Evolutionary conservation across 331 rosid genomes (phyloP), one percentile per base, ranked within the genome.

Genomic region (Ulmus americana): DNA sequence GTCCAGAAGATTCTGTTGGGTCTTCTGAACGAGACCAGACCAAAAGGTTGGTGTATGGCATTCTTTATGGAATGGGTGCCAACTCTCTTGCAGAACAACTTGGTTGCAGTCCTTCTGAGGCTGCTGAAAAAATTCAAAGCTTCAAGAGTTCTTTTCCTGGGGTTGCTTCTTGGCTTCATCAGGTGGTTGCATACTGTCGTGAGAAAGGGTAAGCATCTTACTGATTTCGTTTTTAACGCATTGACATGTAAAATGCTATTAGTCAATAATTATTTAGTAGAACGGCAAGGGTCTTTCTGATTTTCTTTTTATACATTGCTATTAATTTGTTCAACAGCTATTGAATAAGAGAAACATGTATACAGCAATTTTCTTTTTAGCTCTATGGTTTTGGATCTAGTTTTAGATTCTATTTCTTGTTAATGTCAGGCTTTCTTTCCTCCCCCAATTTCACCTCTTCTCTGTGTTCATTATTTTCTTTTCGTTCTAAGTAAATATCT

Each of bases 31-130:
- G 98, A 78, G 95, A 92, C 46, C 95, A 85, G 72, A 89, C 94
- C 74, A 92, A 92, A 82, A 80, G 79, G 80, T 76, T 92, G 89
- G 89, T 92, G 12, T 88, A 92, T 57, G 96, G 98, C 56, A 89
- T 92, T 78, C 98, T 92, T 61, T 92, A 89, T 75, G 98, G 96
- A 70, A 89, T 92, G 98, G 98, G 96, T 72, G 80, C 85, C 41
- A 89, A 83, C 63, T 70, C 88, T 79, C 98, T 92, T 64, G 90
- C 96, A 28, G 92, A 86, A 63, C 95, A 89, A 69, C 77, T 92
- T 70, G 86, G 77, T 43, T 92, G 98, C 77, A 64, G 86, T 64
- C 67, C 75, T 9, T 95, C 74, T 45, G 95, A 89, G 74, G 98
- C 98, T 75, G 77, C 79, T 22, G 89, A 83, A 73, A 92, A 83